Evolutionary conservation across 352 stramenopile species (phyloP).

Genomic region (Phytophthora capsici): DNA sequence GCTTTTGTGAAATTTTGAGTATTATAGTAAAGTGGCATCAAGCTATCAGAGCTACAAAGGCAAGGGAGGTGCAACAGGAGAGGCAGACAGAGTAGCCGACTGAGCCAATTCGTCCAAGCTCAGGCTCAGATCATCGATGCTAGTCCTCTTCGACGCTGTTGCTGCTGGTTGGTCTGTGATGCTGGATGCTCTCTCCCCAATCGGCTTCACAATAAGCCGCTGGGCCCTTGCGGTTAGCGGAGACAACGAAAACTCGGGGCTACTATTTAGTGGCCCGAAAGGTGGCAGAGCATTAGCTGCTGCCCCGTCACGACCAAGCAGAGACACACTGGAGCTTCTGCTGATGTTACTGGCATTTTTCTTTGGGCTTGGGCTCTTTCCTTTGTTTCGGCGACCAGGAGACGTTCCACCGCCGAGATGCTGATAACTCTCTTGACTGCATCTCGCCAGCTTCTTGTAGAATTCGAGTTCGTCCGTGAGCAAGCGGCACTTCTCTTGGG

Average conservation of each 20-base stretch:
- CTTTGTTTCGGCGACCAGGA: slow-evolving; percentile 31
- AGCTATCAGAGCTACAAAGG: slow-evolving; percentile 17
- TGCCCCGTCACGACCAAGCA: too few species aligned
- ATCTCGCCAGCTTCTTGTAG: slow-evolving; percentile 83
- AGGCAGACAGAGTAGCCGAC: slow-evolving; percentile 11
- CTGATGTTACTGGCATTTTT: slow-evolving; percentile 22
- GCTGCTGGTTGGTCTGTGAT: slow-evolving; percentile 8
- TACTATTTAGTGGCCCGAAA: slow-evolving; percentile 17
- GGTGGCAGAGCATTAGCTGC: too few species aligned
- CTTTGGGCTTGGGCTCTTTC: slow-evolving; percentile 33
- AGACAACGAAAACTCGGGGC: slow-evolving; percentile 14
- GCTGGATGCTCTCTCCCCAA: slow-evolving; percentile 17
- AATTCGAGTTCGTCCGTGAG: slow-evolving; percentile 82
- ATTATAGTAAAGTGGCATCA: not conserved
- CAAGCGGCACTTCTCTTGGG: slow-evolving; percentile 77
- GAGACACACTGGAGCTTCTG: slow-evolving; percentile 1
- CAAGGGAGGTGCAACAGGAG: slow-evolving; percentile 7
- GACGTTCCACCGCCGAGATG: slow-evolving; percentile 28
- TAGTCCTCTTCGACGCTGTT: slow-evolving; percentile 14
- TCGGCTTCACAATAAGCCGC: slow-evolving; percentile 51
- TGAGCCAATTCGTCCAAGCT: slow-evolving; percentile 35
- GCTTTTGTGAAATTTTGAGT: not conserved
- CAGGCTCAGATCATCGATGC: slow-evolving; percentile 6
- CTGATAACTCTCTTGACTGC: slow-evolving; percentile 47
- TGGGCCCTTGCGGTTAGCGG: slow-evolving; percentile 41